These are phyloP conservation scores for Onygena corvina DNA, from an alignment of 2,329 filamentous ascomycete genomes.

Conservation along the genomic window DNA sequence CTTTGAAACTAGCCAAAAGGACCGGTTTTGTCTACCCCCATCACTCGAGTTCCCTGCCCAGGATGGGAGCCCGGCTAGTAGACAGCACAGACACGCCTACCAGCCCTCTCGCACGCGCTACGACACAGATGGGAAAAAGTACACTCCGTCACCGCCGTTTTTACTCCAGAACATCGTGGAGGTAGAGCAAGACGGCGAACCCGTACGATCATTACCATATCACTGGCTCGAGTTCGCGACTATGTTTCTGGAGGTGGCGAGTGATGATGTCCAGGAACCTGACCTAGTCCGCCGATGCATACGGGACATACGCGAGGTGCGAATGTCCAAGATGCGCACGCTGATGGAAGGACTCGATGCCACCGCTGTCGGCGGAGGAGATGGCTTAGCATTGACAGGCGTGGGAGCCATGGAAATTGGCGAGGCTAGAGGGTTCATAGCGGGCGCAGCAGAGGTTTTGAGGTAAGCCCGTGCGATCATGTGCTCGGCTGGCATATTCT, in stretches of 20 bases:
- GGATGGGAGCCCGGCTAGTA: conserved; percentile 17
- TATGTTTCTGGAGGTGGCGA: conserved; percentile 70
- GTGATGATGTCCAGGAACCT: conserved; percentile 65
- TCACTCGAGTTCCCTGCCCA: conserved; percentile 42
- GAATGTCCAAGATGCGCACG: conserved; percentile 75
- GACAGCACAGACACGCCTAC: conserved; percentile 20
- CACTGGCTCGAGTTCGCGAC: conserved; percentile 92
- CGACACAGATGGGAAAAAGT: conserved; percentile 31
- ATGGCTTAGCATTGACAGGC: conserved; percentile 63
- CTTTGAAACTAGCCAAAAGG: conserved; percentile 61
- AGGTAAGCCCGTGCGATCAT: conserved; percentile 31
- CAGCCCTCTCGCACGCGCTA: conserved; percentile 18
- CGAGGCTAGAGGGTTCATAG: conserved; percentile 72
- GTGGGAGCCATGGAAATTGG: conserved; percentile 89
- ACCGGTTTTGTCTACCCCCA: conserved; percentile 66
- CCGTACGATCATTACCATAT: conserved; percentile 58
- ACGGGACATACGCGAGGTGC: conserved; percentile 71
- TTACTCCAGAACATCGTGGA: conserved; percentile 60
- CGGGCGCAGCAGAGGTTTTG: conserved; percentile 76
- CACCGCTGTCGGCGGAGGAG: conserved; percentile 44
- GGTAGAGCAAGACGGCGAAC: conserved; percentile 6
- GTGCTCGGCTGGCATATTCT: not conserved
- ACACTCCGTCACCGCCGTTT: conserved; percentile 57
- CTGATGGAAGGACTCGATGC: conserved; percentile 58
- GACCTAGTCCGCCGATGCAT: conserved; percentile 64